Evolutionary conservation across 305 asterid species (phyloP).

Genomic region (Plantago rigida): DNA sequence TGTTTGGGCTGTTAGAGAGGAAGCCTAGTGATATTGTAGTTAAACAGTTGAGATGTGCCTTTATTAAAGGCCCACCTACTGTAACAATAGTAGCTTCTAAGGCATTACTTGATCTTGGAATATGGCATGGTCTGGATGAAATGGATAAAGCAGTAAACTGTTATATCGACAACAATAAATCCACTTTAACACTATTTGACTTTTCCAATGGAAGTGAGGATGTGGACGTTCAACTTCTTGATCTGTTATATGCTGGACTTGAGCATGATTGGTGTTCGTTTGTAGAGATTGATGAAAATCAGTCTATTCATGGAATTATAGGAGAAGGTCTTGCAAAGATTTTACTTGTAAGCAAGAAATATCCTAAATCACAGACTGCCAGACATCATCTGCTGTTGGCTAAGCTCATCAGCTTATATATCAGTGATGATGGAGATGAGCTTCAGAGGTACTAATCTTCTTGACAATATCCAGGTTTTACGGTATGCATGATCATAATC

Average conservation of each 20-base stretch:
- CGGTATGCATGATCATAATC: not conserved
- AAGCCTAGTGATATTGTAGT: constrained; percentile 57
- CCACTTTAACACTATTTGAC: constrained; percentile 30
- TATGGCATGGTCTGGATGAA: constrained; percentile 85
- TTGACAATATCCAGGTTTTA: constrained; percentile 10
- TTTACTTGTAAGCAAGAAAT: constrained; percentile 66
- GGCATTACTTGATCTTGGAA: constrained; percentile 85
- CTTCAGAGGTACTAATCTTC: constrained; percentile 49
- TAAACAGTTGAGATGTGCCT: constrained; percentile 63
- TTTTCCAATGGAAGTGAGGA: constrained; percentile 45
- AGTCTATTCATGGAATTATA: constrained; percentile 53
- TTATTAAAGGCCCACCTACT: constrained; percentile 49
- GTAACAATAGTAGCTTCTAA: constrained; percentile 60
- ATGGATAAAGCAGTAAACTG: constrained; percentile 67
- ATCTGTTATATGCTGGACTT: constrained; percentile 57
- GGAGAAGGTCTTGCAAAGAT: constrained; percentile 94
- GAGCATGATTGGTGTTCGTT: constrained; percentile 46
- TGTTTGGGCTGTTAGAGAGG: constrained; percentile 72
- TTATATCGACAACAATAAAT: constrained; percentile 37
- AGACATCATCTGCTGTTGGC: constrained; percentile 54
- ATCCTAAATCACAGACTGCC: constrained; percentile 40
- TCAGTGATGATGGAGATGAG: constrained; percentile 44
- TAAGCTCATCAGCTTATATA: constrained; percentile 64
- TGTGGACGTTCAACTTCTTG: constrained; percentile 53
- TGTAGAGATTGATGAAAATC: constrained; percentile 52